Evolutionary conservation across 176 grass and related monocot genomes (phyloP), one percentile per base, ranked within the genome.

Genomic region (Canna indica): DNA sequence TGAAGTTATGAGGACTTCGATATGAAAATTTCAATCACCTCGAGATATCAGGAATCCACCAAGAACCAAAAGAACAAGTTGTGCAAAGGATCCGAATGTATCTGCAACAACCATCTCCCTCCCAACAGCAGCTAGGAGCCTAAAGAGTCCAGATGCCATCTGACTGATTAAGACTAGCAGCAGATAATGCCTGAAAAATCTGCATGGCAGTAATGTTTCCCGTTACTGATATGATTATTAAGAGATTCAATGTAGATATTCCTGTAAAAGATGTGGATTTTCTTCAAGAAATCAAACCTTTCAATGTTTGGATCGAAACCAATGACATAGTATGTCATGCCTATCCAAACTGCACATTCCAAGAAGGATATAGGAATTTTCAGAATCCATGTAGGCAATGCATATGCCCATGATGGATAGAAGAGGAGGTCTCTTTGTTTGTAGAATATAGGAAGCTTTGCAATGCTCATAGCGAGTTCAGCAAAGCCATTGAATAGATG

Each of bases 31-130:
- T 31, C 33, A 1, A 8, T 52, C 84, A 96, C 91, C 91, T 80
- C 91, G 80, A 70, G 88, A 78, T 80, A 96, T 88, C 64, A 91
- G 72, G 81, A 91, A 96, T 73, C 91, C 91, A 74, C 91, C 91
- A n/a, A 96, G 88, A 81, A 96, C 77, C 57, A 96, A 76, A 74
- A 96, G 88, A 80, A 96, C 72, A 80, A 96, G 83, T 71, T 96
- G 91, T 33, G 91, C 88, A 73, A 96, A 96, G 56, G 91, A 80
- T 41, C 91, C 91, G 59, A 96, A 96, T 0, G 91, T 96, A 71
- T 96, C 91, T 45, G 91, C 91, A 32, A 91, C 88, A 68, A 96
- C 91, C 91, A 96, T 96, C 36, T 96, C 91, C 70, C 91, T 88
- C 76, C 88, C 91, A 44, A 96, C 4, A 65, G 91, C 87, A 74